These are phyloP conservation scores for Eurotiales sp. DNA, from an alignment of 2,329 filamentous ascomycete species.

Conservation along the genomic window DNA sequence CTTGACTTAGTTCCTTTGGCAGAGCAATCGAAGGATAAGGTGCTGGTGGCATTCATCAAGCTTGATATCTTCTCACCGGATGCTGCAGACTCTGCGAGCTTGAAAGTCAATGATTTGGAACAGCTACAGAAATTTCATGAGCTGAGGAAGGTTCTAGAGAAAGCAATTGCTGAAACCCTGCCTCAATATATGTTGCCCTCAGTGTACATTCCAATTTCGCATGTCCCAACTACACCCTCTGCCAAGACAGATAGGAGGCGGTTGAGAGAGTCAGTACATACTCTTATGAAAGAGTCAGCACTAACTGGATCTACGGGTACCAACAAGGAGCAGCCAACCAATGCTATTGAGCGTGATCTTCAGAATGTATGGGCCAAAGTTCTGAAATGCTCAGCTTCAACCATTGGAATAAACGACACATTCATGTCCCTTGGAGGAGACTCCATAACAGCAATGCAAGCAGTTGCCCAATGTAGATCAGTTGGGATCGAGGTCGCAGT, in stretches of 20 bases:
- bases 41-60: too few species aligned
- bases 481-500: neutral
- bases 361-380: constrained; percentile 20
- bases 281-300: neutral
- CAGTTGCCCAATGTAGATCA: constrained; percentile 7
- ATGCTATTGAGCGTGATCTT: constrained; percentile 12
- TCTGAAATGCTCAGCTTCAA: constrained; percentile 17
- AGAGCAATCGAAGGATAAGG: too few species aligned
- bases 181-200: constrained; percentile 8
- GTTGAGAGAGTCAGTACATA: constrained; percentile 11
- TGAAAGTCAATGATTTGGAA: too few species aligned
- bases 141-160: too few species aligned
- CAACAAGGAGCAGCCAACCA: constrained; percentile 3
- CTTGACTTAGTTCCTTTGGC: too few species aligned
- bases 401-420: constrained; percentile 21
- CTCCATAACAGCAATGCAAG: constrained; percentile 21
- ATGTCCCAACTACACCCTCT: neutral
- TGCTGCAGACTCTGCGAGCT: too few species aligned
- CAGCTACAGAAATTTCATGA: too few species aligned
- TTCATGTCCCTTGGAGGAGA: constrained; percentile 28
- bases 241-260: constrained; percentile 7
- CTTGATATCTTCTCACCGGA: too few species aligned
- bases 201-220: neutral
- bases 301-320: neutral
- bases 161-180: constrained; percentile 11